phyloP scores from a whole-genome alignment of 2,329 filamentous ascomycete species.

The Blastomyces gilchristii region DNA sequence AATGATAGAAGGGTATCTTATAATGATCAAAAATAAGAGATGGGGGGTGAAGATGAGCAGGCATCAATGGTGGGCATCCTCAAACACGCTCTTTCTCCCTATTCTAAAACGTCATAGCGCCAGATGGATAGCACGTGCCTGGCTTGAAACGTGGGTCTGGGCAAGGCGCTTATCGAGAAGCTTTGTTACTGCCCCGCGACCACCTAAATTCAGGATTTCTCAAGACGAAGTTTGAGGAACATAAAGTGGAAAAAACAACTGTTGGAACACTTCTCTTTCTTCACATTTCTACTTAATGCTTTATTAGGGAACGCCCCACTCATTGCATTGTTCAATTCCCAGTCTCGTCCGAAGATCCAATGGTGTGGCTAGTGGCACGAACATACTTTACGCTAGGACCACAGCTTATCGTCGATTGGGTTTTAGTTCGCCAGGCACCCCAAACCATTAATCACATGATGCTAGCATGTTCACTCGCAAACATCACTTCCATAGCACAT shows the following conservation, averaged over 20 bases:
- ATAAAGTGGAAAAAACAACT: too few relatives aligned
- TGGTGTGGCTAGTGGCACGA: too few relatives aligned
- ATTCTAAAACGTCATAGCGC: not conserved
- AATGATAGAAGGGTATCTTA: not conserved
- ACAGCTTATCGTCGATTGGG: conserved; percentile 3
- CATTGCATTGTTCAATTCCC: too few relatives aligned
- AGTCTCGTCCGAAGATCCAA: too few relatives aligned
- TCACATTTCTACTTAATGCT: not conserved
- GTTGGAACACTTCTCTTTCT: too few relatives aligned
- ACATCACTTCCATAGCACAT: too few relatives aligned
- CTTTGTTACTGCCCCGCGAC: not conserved
- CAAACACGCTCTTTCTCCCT: not conserved
- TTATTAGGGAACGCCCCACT: not conserved
- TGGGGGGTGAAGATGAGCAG: not conserved
- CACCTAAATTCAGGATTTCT: not conserved
- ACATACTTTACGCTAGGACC: not conserved
- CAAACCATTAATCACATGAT: not conserved
- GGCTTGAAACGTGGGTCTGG: not conserved
- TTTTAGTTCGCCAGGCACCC: not conserved
- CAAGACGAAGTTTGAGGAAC: too few relatives aligned
- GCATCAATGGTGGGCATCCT: not conserved
- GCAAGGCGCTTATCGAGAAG: not conserved
- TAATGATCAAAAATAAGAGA: not conserved
- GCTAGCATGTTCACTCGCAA: too few relatives aligned
- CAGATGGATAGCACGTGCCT: not conserved